A percentile compares a stretch with the other conserved stretches of the same genome.
phyloP scores from a whole-genome alignment of 495 filamentous ascomycete species.

The Penicillium subrubescens region DNA sequence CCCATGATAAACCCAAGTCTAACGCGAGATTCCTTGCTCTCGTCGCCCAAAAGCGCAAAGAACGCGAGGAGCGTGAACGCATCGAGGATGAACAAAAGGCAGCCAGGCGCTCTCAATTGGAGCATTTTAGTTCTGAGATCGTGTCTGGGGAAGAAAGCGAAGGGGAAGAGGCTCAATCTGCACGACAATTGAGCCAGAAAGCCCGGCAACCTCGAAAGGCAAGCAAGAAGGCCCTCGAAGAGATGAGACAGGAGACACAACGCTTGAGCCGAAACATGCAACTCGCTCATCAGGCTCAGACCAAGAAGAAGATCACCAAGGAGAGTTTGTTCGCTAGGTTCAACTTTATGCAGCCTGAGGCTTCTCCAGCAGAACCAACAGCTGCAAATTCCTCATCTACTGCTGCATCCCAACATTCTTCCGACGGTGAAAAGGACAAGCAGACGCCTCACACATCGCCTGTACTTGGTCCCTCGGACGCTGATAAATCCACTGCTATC shows the following conservation, averaged over 20 bases:
- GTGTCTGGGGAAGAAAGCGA: constrained; percentile 44
- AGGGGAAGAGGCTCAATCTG: constrained; percentile 59
- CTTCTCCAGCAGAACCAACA: constrained; percentile 24
- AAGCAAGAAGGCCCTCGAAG: constrained; percentile 94
- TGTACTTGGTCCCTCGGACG: constrained; percentile 26
- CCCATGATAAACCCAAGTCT: constrained; percentile 47
- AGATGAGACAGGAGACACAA: constrained; percentile 92
- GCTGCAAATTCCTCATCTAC: constrained; percentile 41
- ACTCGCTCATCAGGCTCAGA: constrained; percentile 83
- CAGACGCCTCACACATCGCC: constrained; percentile 57
- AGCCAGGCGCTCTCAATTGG: constrained; percentile 37
- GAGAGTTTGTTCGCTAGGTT: constrained; percentile 82
- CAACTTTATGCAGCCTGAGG: constrained; percentile 60
- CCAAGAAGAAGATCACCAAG: constrained; percentile 90
- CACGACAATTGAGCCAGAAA: constrained; percentile 61
- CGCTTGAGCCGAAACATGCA: constrained; percentile 88
- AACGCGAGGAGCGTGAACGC: constrained; percentile 66
- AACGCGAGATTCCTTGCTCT: constrained; percentile 67
- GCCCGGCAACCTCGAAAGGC: constrained; percentile 78
- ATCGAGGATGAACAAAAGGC: constrained; percentile 57
- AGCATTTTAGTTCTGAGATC: constrained; percentile 41
- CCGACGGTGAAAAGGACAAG: constrained; percentile 51
- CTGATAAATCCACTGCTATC: constrained; percentile 25
- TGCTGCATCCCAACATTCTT: constrained; percentile 47
- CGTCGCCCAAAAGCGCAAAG: constrained; percentile 68